Evolutionary conservation across 2,329 filamentous ascomycete species (phyloP).

Genomic region (Apiospora phragmitis): DNA sequence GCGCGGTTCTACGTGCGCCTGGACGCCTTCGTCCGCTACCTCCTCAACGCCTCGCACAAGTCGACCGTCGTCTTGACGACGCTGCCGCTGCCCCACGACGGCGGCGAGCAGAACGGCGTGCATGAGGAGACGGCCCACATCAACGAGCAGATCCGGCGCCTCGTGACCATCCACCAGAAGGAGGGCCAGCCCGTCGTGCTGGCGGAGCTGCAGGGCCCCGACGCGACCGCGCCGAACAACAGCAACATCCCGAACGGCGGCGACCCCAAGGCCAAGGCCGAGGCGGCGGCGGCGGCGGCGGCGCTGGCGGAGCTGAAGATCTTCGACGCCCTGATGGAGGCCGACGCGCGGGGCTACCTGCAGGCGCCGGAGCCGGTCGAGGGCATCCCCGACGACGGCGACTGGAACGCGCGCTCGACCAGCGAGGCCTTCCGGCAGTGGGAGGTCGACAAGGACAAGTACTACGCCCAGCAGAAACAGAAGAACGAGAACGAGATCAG

Average conservation of each 20-base stretch:
- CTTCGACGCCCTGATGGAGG: conserved; percentile 33
- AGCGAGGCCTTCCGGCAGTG: conserved; percentile 25
- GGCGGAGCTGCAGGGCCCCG: conserved; percentile 34
- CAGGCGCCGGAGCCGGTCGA: conserved; percentile 29
- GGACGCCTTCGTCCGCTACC: conserved; percentile 31
- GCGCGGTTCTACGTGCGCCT: conserved; percentile 34
- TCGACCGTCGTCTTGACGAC: conserved; percentile 33
- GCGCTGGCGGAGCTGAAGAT: conserved; percentile 27
- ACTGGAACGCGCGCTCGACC: conserved; percentile 27
- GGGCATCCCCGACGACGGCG: conserved; percentile 32
- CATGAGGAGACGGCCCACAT: conserved; percentile 31
- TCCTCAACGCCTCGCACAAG: conserved; percentile 30
- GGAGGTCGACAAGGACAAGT: conserved; percentile 26
- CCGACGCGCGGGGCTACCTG: conserved; percentile 31
- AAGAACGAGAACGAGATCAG: conserved; percentile 27
- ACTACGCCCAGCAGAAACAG: conserved; percentile 25
- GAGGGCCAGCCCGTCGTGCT: conserved; percentile 32
- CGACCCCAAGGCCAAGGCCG: not conserved
- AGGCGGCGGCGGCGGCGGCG: not conserved
- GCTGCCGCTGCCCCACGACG: conserved; percentile 30
- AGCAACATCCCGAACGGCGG: conserved; percentile 12
- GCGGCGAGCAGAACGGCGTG: conserved; percentile 29
- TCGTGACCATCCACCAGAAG: conserved; percentile 30
- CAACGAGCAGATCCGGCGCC: conserved; percentile 32
- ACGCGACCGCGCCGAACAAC: conserved; percentile 26